phyloP scores from a whole-genome alignment of 2,329 filamentous ascomycete species.

The Sclerotinia nivalis region DNA sequence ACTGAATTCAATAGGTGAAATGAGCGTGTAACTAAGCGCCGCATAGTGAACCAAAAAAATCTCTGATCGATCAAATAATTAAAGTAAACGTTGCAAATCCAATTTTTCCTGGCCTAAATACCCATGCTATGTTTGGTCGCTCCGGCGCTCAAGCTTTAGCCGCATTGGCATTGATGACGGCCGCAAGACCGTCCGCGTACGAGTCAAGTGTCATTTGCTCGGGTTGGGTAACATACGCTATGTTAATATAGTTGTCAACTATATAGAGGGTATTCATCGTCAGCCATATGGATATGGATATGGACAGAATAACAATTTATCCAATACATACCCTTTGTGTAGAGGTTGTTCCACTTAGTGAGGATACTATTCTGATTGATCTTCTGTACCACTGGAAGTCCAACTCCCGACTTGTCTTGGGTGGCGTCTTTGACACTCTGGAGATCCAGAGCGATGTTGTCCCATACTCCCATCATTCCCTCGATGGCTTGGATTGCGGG shows the following conservation, averaged over 20 bases:
- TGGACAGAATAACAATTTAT: not conserved
- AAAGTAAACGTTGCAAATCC: too few species aligned
- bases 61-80: too few species aligned
- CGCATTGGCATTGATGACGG: too few species aligned
- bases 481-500: not conserved
- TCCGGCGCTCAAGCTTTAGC: too few species aligned
- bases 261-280: not conserved
- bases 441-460: not conserved
- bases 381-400: not conserved
- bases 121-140: too few species aligned
- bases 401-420: not conserved
- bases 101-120: too few species aligned
- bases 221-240: not conserved
- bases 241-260: not conserved
- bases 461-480: not conserved
- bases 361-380: not conserved
- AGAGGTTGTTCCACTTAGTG: not conserved
- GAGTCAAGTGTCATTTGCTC: conserved; percentile 1
- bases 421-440: not conserved
- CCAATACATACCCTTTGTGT: not conserved
- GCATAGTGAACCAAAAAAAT: not conserved
- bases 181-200: not conserved
- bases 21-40: too few species aligned
- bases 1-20: not conserved
- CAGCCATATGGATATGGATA: not conserved